Conservation (phyloP, 805 yeast species). For the Candida mattraensis region DNA sequence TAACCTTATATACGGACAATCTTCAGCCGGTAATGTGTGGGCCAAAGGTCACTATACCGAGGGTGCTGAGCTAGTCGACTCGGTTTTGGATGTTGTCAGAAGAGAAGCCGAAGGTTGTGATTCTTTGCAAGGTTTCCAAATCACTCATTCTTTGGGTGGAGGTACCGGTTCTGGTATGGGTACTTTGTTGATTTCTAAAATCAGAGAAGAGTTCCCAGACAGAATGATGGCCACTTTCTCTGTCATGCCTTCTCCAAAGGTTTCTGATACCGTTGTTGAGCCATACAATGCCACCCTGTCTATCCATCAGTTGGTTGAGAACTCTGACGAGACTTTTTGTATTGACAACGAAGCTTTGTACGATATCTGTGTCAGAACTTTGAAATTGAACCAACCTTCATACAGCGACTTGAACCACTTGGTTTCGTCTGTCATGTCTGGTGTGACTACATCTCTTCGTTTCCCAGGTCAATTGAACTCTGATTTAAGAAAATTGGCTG, state of each 20-base stretch:
- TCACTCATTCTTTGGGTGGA: constrained; percentile 80
- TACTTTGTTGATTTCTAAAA: constrained; percentile 77
- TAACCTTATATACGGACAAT: constrained; percentile 83
- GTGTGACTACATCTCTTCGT: constrained; percentile 90
- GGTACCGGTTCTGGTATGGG: constrained; percentile 99
- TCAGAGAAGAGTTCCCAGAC: constrained; percentile 91
- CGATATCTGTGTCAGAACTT: constrained; percentile 83
- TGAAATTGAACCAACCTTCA: constrained; percentile 76
- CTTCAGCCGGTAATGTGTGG: constrained; percentile 96
- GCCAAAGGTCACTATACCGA: constrained; percentile 97
- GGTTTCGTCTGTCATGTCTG: constrained; percentile 91
- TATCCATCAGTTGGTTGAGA: constrained; percentile 86
- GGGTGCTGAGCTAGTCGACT: constrained; percentile 91
- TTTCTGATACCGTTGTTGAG: constrained; percentile 91
- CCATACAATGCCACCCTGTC: constrained; percentile 93
- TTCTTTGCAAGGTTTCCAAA: constrained; percentile 92
- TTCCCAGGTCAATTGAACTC: constrained; percentile 95
- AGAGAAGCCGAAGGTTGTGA: constrained; percentile 94
- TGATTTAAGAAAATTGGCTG: constrained; percentile 90
- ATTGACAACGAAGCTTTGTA: constrained; percentile 92
- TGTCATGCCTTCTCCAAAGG: constrained; percentile 88
- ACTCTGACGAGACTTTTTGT: constrained; percentile 92
- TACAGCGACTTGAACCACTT: constrained; percentile 77
- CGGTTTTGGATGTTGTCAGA: constrained; percentile 85
- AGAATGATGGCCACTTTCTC: constrained; percentile 96